Evolutionary conservation across 352 stramenopile genomes (phyloP).

Genomic region (Phytophthora ramorum): DNA sequence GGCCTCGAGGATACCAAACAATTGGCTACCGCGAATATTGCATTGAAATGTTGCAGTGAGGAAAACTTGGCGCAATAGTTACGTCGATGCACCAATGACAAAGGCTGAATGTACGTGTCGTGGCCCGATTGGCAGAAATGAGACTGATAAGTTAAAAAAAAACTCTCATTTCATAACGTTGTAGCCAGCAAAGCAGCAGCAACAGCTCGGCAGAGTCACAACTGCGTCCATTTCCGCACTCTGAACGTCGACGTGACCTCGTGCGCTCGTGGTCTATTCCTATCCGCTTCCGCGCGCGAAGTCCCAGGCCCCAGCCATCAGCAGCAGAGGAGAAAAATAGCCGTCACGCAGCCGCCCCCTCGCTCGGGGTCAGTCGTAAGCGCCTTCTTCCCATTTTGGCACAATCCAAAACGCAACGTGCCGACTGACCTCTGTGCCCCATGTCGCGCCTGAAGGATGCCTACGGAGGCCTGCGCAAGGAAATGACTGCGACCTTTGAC

Average conservation of each 20-base stretch:
- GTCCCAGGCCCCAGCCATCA: neutral
- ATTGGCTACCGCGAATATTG: too few relatives aligned
- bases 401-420: slow-evolving; percentile 29
- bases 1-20: neutral
- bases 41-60: neutral
- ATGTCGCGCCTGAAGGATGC: slow-evolving; percentile 82
- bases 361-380: slow-evolving; percentile 41
- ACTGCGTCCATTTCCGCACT: slow-evolving; percentile 8
- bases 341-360: slow-evolving; percentile 34
- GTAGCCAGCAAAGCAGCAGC: too few relatives aligned
- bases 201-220: neutral
- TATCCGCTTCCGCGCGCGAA: neutral
- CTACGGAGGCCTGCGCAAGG: slow-evolving; percentile 79
- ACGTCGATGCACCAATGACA: too few relatives aligned
- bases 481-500: slow-evolving; percentile 79
- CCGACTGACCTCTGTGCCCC: slow-evolving; percentile 18
- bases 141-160: too few relatives aligned
- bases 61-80: too few relatives aligned
- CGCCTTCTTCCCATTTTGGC: slow-evolving; percentile 26
- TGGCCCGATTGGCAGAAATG: slow-evolving; percentile 11
- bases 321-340: slow-evolving; percentile 36
- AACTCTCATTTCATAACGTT: too few relatives aligned
- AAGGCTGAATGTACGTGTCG: slow-evolving; percentile 3
- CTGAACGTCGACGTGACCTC: neutral
- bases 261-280: slow-evolving; percentile 11